Base-by-base conservation (phyloP, 2,329 filamentous ascomycete species). In the Paecilomyces sp. region DNA sequence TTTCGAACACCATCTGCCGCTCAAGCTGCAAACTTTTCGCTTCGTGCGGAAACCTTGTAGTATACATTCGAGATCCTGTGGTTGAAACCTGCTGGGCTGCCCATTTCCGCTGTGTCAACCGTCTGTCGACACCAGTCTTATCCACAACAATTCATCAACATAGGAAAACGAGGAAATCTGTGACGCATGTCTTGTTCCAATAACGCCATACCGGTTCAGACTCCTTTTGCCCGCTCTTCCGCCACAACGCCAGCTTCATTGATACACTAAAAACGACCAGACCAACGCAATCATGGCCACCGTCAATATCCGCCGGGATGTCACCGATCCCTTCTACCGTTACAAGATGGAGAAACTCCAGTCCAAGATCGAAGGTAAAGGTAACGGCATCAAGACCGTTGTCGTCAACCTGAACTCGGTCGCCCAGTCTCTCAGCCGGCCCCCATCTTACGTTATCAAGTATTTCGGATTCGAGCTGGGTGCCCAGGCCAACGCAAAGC, bases 271-370 rank as follows among this genome's bases (percentile, higher is more conserved):
- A 70, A 64, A 59, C 61, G 41, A 47, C n/a, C 63, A 59, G 56
- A 64, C 59, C 65, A 81, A 79, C 80, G 81, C 81, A 86, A 92
- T 71, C 80, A 97, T 97, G 94, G 88, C 91, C 85, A 92, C 91
- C 82, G 84, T 99, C 86, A 99, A 99, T 82, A 92, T 97, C 80
- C 92, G 92, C 80, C 91, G 91, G 80, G 93, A 97, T 89, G 89
- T 96, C 82, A 89, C 88, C 83, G 94, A 99, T 82, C 89, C 89
- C 81, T 99, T 97, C 87, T 99, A 99, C 83, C 94, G 94, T 79
- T 99, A 99, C 88, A 99, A 99, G 87, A 99, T 99, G 94, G 94
- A 97, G 83, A 89, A 88, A 71, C 83, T 99, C 76, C 91, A 96
- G 84, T 96, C 94, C 78, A 99, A 99, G 85, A 95, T 99, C 71